Base-by-base conservation (phyloP, 2,329 filamentous ascomycete species). In the Fusarium oligoseptatum region DNA sequence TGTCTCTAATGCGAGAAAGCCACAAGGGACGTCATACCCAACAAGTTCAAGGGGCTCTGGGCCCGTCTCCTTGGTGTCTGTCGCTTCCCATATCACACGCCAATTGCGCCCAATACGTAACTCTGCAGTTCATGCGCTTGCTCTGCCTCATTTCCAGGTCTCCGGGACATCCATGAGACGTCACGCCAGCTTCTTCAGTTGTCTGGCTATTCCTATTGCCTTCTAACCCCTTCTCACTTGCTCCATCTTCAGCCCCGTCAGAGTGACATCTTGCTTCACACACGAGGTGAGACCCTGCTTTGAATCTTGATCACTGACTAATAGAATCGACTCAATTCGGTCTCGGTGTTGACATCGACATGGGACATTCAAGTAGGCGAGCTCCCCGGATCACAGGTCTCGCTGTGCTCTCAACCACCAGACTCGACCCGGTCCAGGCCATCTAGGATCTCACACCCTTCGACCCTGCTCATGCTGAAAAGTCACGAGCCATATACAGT, bases 21-120 rank as follows among this genome's bases (percentile, higher is more conserved):
- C 68, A 67, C 65, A 60, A 20, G 48, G 66, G 60, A 75, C 55
- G 64, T 77, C 74, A 78, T 66, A 50, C 52, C 43, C 58, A 65
- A 62, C 39, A 52, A 55, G 57, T 66, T 52, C 43, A 50, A 57
- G 37, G 61, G 63, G 17, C 37, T 65, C 37, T 11, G 14, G 55
- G 17, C 32, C 58, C 37, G 39, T 67, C 63, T 43, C 41, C 55
- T 48, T 58, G 61, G 48, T 41, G n/a, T 56, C 6, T 27, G 20
- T 24, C 36, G 24, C 48, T 66, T 27, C 34, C 32, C 32, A 37
- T 41, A 29, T 41, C 63, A 34, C 24, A 58, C 29, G 41, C 60
- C 52, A 27, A 22, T 24, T 58, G 48, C 34, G 52, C 60, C 27
- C 41, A 39, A 48, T 64, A 64, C 60, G 60, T 52, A 55, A 60